Base-by-base conservation (phyloP, 306 rosid species). In the Lathyrus tuberosus region DNA sequence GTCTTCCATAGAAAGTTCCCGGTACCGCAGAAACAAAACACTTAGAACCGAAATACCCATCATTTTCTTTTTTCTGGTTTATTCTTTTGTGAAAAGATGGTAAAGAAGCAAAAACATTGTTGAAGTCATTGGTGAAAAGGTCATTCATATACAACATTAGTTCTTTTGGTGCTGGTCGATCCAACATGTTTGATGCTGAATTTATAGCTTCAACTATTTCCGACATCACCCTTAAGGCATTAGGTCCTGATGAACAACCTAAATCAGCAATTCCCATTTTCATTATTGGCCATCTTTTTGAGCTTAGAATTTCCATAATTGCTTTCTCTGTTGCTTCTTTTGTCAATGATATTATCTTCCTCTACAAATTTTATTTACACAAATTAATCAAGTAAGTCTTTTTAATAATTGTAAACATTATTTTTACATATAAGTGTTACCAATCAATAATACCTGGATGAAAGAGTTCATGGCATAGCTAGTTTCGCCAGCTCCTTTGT, bases 171-270 rank as follows among this genome's bases (percentile, higher is more conserved):
- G 78, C 41, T 0, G 79, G 63, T 3, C 37, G 54, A 18, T 60
- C 66, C 2, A 78, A 38, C 53, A 49, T 4, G 46, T 57, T 2
- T 35, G 80, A 52, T 44, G 78, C 76, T 38, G 79, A 44, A 31
- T 67, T 26, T 0, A 93, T 22, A 13, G 37, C 51, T 6, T 85
- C 72, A 2, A 85, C n/a, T 28, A 91, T 76, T 67, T 86, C 76
- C 0, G 78, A 82, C 18, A 93, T 65, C 2, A 85, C 79, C 3
- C 31, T 12, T 26, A 93, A 51, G 0, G 84, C 69, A 81, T 93
- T 90, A 15, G 97, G 98, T 6, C 98, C 98, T 1, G 94, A 84
- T 14, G 97, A 88, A 41, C 98, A 90, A 9, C 98, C 98, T 51
- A 93, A 80, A 58, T 93, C 97, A 0, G 89, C 98, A 16, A 93